Evolutionary conservation across 2,329 filamentous ascomycete genomes (phyloP), one percentile per base, ranked within the genome.

Genomic region (Botrytis tulipae): DNA sequence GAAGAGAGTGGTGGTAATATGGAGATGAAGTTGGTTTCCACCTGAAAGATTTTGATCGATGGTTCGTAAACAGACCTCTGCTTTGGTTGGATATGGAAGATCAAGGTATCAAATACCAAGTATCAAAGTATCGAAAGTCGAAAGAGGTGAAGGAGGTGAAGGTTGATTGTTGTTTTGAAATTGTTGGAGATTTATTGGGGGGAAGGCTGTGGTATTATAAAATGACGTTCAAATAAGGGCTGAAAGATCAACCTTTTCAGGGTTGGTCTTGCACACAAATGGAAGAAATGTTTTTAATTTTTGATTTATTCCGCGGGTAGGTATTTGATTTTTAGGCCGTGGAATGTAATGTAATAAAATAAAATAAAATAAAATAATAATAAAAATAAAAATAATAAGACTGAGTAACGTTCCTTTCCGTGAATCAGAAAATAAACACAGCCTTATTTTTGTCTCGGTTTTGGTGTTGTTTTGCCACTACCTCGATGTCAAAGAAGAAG

Each of bases 221-320:
- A 67, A 67, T 67, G 65, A 67, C 65, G 65, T 67, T 67, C 32
- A 51, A 40, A 20, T 22, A 10, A 67, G 46, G 65, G 65, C 65
- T 67, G 46, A 54, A 54, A 54, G 32, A 22, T 29, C 22, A 37
- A 14, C 29, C 7, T 48, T 42, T 67, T 54, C 46, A 29, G 65
- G 46, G 65, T 32, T 67, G 65, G 42, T 46, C 40, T 46, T 22
- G 22, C 61, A 63, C 25, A 63, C 37, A 62, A 62, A 42, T 62
- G 9, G 35, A 62, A 62, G 16, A 16, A 37, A 37, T n/a, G 18
- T 18, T 25, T 42, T 42, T 42, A 5, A 14, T 42, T 40, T 25
- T 44, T 44, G 4, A 44, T 44, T 44, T 44, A 18, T 18, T 44
- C 42, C 42, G 42, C 4, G 14, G n/a, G n/a, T n/a, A n/a, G n/a